phyloP scores from a whole-genome alignment of 2,329 filamentous ascomycete species.

The Epichloe gansuensis region DNA sequence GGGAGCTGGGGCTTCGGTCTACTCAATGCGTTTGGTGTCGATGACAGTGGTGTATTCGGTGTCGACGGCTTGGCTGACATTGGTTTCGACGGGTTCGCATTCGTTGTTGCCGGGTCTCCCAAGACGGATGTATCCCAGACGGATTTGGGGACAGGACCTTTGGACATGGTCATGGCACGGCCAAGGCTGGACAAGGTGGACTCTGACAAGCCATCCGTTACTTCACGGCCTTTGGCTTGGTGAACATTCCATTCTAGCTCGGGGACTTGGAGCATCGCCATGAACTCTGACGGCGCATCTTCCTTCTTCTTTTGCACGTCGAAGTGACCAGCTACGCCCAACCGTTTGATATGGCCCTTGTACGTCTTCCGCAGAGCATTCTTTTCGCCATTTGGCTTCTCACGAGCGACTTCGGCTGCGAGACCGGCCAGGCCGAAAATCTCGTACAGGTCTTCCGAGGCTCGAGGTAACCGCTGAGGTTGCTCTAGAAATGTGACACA shows the following conservation, averaged over 20 bases:
- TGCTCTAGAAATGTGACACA: slow-evolving; percentile 32
- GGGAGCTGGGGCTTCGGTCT: slow-evolving; percentile 28
- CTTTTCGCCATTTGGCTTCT: slow-evolving; percentile 54
- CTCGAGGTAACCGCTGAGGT: slow-evolving; percentile 33
- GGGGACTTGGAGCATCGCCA: slow-evolving; percentile 37
- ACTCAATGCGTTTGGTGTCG: slow-evolving; percentile 19
- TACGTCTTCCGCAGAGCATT: slow-evolving; percentile 56
- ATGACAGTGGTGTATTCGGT: slow-evolving; percentile 37
- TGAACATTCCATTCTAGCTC: slow-evolving; percentile 46
- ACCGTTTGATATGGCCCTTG: slow-evolving; percentile 54
- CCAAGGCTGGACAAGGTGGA: slow-evolving; percentile 30
- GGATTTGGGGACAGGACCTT: slow-evolving; percentile 41
- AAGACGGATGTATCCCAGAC: slow-evolving; percentile 47
- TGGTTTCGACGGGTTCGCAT: slow-evolving; percentile 26
- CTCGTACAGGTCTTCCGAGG: slow-evolving; percentile 46
- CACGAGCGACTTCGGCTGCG: slow-evolving; percentile 49
- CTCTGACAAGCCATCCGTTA: slow-evolving; percentile 39
- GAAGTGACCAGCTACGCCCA: slow-evolving; percentile 50
- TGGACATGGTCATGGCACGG: slow-evolving; percentile 45
- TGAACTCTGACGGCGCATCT: slow-evolving; percentile 38
- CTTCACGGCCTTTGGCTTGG: slow-evolving; percentile 41
- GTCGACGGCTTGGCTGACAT: slow-evolving; percentile 36
- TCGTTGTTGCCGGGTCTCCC: slow-evolving; percentile 39
- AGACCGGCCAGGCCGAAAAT: slow-evolving; percentile 44
- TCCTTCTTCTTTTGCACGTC: slow-evolving; percentile 44